Evolutionary conservation across 768 basidiomycete genomes (phyloP).

Genomic region (Lactarius indigo): DNA sequence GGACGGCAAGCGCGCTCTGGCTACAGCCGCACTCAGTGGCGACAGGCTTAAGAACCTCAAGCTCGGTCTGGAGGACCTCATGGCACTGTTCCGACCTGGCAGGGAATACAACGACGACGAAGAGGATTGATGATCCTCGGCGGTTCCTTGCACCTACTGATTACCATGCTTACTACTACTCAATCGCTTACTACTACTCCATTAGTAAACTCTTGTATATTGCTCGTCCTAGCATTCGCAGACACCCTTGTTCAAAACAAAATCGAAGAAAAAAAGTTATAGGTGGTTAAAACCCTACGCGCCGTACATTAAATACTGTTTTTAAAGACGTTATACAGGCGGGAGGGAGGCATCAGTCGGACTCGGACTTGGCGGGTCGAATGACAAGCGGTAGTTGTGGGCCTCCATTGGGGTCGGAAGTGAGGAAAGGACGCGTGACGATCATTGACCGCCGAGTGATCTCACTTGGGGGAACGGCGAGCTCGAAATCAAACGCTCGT

Average conservation of each 20-base stretch:
- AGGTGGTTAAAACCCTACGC: background rate
- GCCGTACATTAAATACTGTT: background rate
- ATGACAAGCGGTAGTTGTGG: conserved; percentile 25
- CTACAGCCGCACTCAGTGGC: conserved; percentile 81
- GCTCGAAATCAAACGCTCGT: conserved; percentile 29
- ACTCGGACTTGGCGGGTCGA: conserved; percentile 9
- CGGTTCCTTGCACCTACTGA: background rate
- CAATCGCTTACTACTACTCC: background rate
- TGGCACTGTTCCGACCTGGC: conserved; percentile 69
- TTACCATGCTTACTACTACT: background rate
- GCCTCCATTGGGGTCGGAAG: conserved; percentile 5
- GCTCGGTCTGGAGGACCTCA: conserved; percentile 80
- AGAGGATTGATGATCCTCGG: conserved; percentile 32
- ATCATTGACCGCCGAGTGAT: conserved; percentile 14
- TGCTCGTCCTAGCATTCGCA: background rate
- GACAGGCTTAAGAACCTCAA: conserved; percentile 83
- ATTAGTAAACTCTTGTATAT: background rate
- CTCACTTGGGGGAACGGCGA: conserved; percentile 11
- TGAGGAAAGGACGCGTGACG: conserved; percentile 22
- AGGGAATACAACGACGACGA: conserved; percentile 47
- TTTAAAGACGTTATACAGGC: background rate
- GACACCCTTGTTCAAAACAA: background rate
- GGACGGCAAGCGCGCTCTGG: conserved; percentile 82
- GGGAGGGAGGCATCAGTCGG: background rate
- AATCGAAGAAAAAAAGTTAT: background rate